These are phyloP conservation scores for Candida namnaoensis DNA, from an alignment of 805 yeast species.

Conservation along the genomic window DNA sequence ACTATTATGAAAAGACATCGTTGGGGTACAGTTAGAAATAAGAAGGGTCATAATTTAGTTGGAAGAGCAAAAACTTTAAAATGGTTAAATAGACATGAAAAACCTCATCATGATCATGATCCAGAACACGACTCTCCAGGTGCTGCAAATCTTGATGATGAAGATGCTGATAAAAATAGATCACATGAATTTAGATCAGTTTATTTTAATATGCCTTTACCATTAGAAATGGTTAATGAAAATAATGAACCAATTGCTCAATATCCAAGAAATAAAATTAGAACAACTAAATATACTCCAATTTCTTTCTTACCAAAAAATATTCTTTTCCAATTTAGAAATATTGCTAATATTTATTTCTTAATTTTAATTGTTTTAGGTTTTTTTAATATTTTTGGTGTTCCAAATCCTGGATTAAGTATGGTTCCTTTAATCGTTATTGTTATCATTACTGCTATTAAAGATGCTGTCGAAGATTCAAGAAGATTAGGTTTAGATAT, in stretches of 20 bases:
- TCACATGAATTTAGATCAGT: slow-evolving; percentile 37
- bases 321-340: slow-evolving; percentile 68
- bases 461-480: slow-evolving; percentile 78
- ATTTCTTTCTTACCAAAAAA: slow-evolving; percentile 83
- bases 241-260: slow-evolving; percentile 47
- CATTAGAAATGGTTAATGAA: slow-evolving; percentile 49
- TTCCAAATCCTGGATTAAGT: slow-evolving; percentile 64
- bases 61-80: slow-evolving; percentile 54
- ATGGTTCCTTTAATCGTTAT: slow-evolving; percentile 77
- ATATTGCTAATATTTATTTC: slow-evolving; percentile 88
- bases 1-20: slow-evolving; percentile 66
- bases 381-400: slow-evolving; percentile 70
- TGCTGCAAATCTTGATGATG: slow-evolving; percentile 21
- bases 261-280: slow-evolving; percentile 86
- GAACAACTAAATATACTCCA: slow-evolving; percentile 95
- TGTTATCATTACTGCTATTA: slow-evolving; percentile 64
- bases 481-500: slow-evolving; percentile 63
- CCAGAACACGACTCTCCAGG: slow-evolving; percentile 17
- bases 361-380: slow-evolving; percentile 73
- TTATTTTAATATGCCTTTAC: slow-evolving; percentile 52
- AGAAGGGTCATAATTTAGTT: slow-evolving; percentile 56
- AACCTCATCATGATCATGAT: slow-evolving; percentile 20
- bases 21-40: slow-evolving; percentile 86
- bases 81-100: slow-evolving; percentile 28
- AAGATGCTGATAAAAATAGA: slow-evolving; percentile 24